phyloP scores from a whole-genome alignment of 768 basidiomycete genomes.

The Suillus paluster region DNA sequence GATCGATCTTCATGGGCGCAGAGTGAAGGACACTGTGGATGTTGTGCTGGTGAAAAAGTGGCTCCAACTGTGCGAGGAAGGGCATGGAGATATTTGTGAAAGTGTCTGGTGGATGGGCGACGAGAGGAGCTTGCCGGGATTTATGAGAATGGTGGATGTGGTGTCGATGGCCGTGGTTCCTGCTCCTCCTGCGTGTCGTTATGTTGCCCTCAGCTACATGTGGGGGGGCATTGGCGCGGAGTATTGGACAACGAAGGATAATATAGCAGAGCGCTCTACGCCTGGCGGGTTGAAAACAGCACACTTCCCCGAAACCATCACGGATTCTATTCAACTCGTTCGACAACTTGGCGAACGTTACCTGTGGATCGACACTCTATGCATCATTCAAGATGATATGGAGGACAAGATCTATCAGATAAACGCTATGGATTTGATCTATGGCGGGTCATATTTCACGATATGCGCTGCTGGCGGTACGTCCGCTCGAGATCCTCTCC shows the following conservation, averaged over 20 bases:
- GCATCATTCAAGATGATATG: conserved; percentile 25
- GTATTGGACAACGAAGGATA: conserved; percentile 5
- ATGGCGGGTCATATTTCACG: conserved; percentile 18
- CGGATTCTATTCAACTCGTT: conserved; percentile 22
- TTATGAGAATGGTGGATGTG: conserved; percentile 7
- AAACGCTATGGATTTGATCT: conserved; percentile 22
- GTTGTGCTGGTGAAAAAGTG: conserved; percentile 3
- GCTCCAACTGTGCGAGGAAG: neutral
- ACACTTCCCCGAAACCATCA: conserved; percentile 18
- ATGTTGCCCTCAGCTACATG: conserved; percentile 8
- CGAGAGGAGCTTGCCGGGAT: neutral
- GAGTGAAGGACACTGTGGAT: conserved; percentile 5
- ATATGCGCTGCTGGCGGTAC: conserved; percentile 22
- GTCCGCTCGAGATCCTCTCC: conserved; percentile 12
- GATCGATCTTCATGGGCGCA: conserved; percentile 1
- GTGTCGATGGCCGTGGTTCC: conserved; percentile 1
- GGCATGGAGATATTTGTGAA: neutral
- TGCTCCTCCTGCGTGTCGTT: conserved; percentile 6
- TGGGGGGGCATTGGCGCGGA: neutral
- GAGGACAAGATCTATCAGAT: conserved; percentile 22
- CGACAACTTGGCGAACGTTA: conserved; percentile 23
- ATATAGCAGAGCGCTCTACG: neutral
- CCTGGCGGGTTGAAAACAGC: conserved; percentile 10
- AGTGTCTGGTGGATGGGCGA: neutral
- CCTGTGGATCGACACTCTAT: conserved; percentile 28